Evolutionary conservation across 768 basidiomycete genomes (phyloP).

Genomic region (Hebeloma cylindrosporum): DNA sequence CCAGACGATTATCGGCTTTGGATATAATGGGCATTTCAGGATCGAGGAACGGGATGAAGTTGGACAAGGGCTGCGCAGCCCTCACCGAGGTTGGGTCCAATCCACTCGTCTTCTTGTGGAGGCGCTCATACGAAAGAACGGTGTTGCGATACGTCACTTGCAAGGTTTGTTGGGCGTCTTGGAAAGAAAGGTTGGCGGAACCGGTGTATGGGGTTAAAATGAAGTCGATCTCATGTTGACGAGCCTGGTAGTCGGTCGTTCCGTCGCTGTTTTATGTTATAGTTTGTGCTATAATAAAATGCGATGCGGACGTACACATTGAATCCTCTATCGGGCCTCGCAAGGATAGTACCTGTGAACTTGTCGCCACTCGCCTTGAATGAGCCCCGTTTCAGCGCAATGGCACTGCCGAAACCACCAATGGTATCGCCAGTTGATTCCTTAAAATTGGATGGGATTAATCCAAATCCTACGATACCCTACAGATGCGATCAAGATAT

Average conservation of each 20-base stretch:
- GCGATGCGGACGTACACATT: slow-evolving; percentile 45
- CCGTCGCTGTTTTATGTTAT: slow-evolving; percentile 34
- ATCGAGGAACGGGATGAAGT: slow-evolving; percentile 32
- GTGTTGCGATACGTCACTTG: slow-evolving; percentile 50
- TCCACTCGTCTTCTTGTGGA: slow-evolving; percentile 49
- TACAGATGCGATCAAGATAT: slow-evolving; percentile 19
- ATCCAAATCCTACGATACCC: slow-evolving; percentile 60
- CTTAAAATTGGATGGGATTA: slow-evolving; percentile 55
- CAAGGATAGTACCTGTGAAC: slow-evolving; percentile 51
- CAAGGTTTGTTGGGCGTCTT: slow-evolving; percentile 51
- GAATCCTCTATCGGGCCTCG: slow-evolving; percentile 60
- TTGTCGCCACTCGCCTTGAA: slow-evolving; percentile 30
- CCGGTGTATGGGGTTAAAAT: slow-evolving; percentile 56
- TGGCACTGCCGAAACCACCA: slow-evolving; percentile 64
- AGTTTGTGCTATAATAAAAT: neutral
- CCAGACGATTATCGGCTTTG: slow-evolving; percentile 42
- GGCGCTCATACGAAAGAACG: slow-evolving; percentile 39
- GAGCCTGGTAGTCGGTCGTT: slow-evolving; percentile 60
- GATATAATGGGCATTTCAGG: slow-evolving; percentile 49
- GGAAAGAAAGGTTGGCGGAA: slow-evolving; percentile 44
- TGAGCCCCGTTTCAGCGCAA: slow-evolving; percentile 45
- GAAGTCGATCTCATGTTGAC: slow-evolving; percentile 65
- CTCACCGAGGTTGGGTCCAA: slow-evolving; percentile 52
- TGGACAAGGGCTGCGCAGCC: slow-evolving; percentile 32
- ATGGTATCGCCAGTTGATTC: slow-evolving; percentile 61